Percentiles rank a stretch among this genome's conserved stretches.
phyloP scores from a whole-genome alignment of 2,329 filamentous ascomycete species.

The Aureobasidium sp. region DNA sequence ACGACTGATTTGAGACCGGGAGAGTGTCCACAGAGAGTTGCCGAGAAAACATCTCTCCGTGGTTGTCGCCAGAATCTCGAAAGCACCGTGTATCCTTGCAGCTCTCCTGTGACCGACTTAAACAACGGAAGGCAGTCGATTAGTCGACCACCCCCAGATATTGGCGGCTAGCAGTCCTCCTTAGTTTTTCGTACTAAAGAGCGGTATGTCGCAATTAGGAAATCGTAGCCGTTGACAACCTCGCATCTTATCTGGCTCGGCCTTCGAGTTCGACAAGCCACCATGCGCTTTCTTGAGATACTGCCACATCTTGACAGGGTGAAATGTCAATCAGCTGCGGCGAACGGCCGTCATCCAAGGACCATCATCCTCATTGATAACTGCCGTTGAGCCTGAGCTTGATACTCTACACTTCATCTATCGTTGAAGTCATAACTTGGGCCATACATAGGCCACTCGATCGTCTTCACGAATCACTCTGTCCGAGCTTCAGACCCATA shows the following conservation, averaged over 20 bases:
- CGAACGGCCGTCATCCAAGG: not conserved
- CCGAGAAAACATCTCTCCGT: no score
- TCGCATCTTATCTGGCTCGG: not conserved
- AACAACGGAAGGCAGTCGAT: no score
- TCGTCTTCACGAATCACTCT: not conserved
- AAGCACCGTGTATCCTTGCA: no score
- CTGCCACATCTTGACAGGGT: not conserved
- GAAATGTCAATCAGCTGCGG: not conserved
- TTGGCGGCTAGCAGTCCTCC: not conserved
- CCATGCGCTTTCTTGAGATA: not conserved
- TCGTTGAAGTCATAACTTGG: not conserved
- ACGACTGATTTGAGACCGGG: no score
- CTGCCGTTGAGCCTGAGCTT: not conserved
- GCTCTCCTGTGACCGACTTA: no score
- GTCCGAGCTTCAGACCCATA: not conserved
- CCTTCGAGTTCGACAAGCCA: not conserved
- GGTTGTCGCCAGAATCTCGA: no score
- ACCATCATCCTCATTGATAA: not conserved
- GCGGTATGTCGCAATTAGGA: not conserved
- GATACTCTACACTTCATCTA: not conserved
- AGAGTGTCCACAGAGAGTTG: not conserved
- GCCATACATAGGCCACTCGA: not conserved
- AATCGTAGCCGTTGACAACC: not conserved
- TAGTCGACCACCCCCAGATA: not conserved
- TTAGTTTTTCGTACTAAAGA: not conserved